Conservation (phyloP, 108 stramenopile species). For the Cyclotella choctawhatcheeana region DNA sequence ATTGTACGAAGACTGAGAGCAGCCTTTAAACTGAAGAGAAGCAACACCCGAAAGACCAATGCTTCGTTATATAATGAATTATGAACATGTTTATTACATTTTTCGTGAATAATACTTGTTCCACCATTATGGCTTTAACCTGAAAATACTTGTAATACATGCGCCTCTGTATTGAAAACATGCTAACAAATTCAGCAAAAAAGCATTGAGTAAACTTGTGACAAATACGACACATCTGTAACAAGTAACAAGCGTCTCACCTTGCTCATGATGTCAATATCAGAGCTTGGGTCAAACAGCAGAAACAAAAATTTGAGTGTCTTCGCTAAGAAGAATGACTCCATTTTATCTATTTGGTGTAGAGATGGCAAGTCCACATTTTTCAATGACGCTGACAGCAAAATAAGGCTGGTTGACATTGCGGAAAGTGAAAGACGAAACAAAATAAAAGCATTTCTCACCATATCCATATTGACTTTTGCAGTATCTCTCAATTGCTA, state of each 20-base stretch:
- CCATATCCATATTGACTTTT: slow-evolving; percentile 77
- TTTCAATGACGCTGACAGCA: slow-evolving; percentile 53
- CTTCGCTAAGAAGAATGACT: slow-evolving; percentile 96
- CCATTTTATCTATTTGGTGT: slow-evolving; percentile 85
- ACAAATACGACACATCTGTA: too few relatives aligned
- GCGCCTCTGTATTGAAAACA: slow-evolving; percentile 99
- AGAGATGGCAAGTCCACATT: slow-evolving; percentile 62
- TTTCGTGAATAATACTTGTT: too few relatives aligned
- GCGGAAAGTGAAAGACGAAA: not conserved
- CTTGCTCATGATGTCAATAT: slow-evolving; percentile 80
- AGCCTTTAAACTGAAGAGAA: too few relatives aligned
- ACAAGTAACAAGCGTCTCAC: slow-evolving; percentile 10
- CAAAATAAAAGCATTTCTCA: not conserved
- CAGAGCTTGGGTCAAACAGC: slow-evolving; percentile 91
- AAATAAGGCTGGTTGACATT: not conserved
- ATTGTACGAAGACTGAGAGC: too few relatives aligned
- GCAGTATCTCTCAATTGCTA: slow-evolving; percentile 93
- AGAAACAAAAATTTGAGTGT: slow-evolving; percentile 96
- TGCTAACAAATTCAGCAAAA: slow-evolving; percentile 36
- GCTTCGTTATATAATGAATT: too few relatives aligned
- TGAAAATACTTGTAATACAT: slow-evolving; percentile 77
- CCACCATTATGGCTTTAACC: too few relatives aligned
- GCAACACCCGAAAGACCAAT: too few relatives aligned
- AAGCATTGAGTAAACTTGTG: not conserved
- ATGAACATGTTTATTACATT: too few relatives aligned